Base-by-base conservation (phyloP, 2,329 filamentous ascomycete genomes). In the Juglanconis sp. region DNA sequence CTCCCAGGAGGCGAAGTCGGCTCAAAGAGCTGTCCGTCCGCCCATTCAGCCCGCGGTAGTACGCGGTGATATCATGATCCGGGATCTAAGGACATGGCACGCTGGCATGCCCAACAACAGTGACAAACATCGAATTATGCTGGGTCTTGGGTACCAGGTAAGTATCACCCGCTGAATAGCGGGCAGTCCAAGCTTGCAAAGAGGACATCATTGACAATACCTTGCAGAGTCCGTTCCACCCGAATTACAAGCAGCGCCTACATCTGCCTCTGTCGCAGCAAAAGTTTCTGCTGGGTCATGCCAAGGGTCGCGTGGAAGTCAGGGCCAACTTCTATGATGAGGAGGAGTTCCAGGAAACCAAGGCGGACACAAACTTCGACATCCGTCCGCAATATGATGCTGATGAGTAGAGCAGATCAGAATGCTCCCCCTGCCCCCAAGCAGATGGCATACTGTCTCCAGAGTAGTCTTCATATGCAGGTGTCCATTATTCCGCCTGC, bases 41-140 rank as follows among this genome's bases (percentile, higher is more conserved):
- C 70, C 70, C 3, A 59, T 71, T 6, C 68, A 70, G 62, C 68
- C 68, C 0, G 56, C 44, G 35, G 60, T 60, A 35, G n/a, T 40
- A 35, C 64, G 65, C 17, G 70, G 70, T 13, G 70, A 71, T 38
- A 64, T 72, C 51, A 67, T 71, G 63, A 62, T 72, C 30, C 65
- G 70, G 53, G 70, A 72, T 53, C 35, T 72, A 44, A 60, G 70
- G 53, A 63, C 64, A 10, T 72, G 70, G 70, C 70, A 72, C 50
- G 70, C 69, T 4, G 69, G 70, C n/a, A 72, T 72, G 70, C 70
- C 70, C 3, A 72, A 72, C 31, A 35, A 55, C 11, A 69, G 65
- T 38, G 61, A 66, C 4, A 34, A 38, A 31, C 65, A 70, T 47
- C 63, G 69, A 40, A 66, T 69, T 54, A 71, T 72, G 69, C 58